These are phyloP conservation scores for Panaeolus papilionaceus DNA, from an alignment of 768 basidiomycete species.

Conservation along the genomic window DNA sequence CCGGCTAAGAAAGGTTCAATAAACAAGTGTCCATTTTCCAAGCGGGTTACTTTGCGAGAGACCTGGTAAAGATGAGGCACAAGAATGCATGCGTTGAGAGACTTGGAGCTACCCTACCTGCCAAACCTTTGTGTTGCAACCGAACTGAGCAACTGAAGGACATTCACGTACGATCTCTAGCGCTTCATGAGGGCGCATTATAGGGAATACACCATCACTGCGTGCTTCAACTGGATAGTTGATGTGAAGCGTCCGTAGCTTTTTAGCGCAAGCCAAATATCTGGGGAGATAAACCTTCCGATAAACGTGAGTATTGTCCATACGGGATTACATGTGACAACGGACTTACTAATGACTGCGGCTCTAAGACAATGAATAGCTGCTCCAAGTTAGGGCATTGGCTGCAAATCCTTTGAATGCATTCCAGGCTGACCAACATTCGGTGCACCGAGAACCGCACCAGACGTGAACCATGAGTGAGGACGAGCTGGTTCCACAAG, in stretches of 20 bases:
- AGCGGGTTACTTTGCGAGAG: background rate
- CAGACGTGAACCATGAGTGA: conserved; percentile 56
- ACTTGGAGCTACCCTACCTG: conserved; percentile 49
- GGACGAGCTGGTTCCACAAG: conserved; percentile 59
- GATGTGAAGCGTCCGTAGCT: conserved; percentile 65
- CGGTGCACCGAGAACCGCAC: conserved; percentile 67
- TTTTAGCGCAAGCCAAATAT: conserved; percentile 50
- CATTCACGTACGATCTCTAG: conserved; percentile 55
- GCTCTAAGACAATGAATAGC: conserved; percentile 65
- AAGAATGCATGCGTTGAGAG: no score
- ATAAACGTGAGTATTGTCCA: conserved; percentile 7
- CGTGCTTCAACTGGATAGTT: conserved; percentile 49
- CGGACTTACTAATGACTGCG: conserved; percentile 49
- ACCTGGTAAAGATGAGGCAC: background rate
- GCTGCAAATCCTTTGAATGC: conserved; percentile 59
- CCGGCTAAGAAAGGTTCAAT: background rate
- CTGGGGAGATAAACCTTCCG: conserved; percentile 46
- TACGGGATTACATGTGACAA: background rate
- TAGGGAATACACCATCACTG: conserved; percentile 32
- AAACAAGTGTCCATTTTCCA: background rate
- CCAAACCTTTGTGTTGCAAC: conserved; percentile 74
- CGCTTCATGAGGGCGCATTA: conserved; percentile 43
- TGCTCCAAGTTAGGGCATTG: conserved; percentile 62
- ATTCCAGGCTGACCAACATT: conserved; percentile 57
- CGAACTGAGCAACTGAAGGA: conserved; percentile 62